Conservation (phyloP, 2,329 filamentous ascomycete genomes). For the Penicillium sp. region DNA sequence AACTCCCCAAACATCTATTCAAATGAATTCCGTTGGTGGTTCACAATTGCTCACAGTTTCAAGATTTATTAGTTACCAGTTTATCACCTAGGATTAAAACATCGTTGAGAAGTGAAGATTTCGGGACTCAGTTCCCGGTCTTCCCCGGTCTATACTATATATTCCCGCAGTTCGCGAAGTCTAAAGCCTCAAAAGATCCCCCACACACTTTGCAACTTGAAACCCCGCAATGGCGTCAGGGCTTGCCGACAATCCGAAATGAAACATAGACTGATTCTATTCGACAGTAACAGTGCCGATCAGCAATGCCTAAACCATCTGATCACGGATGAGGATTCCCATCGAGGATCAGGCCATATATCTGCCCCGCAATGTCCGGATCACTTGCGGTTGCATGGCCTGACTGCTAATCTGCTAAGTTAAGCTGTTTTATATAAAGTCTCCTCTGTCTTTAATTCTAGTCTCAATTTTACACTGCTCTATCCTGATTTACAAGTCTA, state of each 20-base stretch:
- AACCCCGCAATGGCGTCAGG: constrained; percentile 25
- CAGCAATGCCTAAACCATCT: constrained; percentile 4
- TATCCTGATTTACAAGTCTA: background rate
- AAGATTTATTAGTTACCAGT: too few species aligned
- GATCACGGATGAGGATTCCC: constrained; percentile 14
- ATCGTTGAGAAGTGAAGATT: background rate
- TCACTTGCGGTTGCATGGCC: constrained; percentile 19
- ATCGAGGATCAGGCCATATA: constrained; percentile 19
- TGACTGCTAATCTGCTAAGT: constrained; percentile 7
- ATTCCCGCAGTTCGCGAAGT: background rate
- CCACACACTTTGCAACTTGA: constrained; percentile 10
- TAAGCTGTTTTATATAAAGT: constrained; percentile 11
- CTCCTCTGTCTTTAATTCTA: background rate
- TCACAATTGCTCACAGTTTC: too few species aligned
- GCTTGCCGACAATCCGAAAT: constrained; percentile 8
- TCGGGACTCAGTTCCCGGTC: background rate
- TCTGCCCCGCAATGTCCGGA: constrained; percentile 16
- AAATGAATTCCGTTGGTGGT: too few species aligned
- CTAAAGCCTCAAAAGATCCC: background rate
- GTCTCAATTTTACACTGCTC: background rate
- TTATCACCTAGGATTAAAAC: too few species aligned
- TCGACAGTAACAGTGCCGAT: background rate
- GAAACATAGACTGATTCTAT: background rate
- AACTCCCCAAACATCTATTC: too few species aligned
- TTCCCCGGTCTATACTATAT: background rate